Conservation (phyloP, 1,284 basidiomycete species). For the Cryptococcus floricola region DNA sequence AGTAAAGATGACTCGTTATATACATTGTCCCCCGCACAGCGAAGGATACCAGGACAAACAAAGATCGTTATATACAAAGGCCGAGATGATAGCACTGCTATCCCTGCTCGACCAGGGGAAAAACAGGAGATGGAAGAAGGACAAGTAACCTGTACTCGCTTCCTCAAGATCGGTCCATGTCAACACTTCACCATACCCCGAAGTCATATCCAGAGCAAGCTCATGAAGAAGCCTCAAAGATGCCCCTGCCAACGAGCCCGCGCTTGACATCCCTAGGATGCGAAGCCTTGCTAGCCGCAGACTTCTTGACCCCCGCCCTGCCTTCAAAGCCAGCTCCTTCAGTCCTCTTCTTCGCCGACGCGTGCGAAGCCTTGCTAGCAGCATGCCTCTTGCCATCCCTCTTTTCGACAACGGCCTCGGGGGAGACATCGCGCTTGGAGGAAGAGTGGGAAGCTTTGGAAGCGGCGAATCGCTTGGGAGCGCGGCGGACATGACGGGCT, state of each 20-base stretch:
- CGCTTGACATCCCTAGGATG: slow-evolving; percentile 2
- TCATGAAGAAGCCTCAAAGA: not conserved
- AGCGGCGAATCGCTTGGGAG: slow-evolving; percentile 3
- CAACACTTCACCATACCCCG: no score
- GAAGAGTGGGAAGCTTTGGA: slow-evolving; percentile 1
- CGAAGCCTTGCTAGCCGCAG: slow-evolving; percentile 12
- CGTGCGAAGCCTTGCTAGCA: slow-evolving; percentile 13
- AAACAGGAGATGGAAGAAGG: no score
- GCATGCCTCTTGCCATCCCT: slow-evolving; percentile 7
- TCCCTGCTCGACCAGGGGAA: no score
- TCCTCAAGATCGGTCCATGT: no score
- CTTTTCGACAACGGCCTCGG: not conserved
- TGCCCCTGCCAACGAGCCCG: not conserved
- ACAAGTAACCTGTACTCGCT: no score
- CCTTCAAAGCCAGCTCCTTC: not conserved
- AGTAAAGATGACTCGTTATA: no score
- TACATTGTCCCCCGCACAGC: no score
- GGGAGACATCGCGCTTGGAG: not conserved
- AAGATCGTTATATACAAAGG: no score
- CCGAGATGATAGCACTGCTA: no score
- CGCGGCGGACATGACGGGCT: not conserved
- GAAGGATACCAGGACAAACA: no score
- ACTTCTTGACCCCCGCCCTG: not conserved
- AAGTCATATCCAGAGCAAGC: no score
- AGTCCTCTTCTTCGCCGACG: not conserved